Base-by-base conservation (phyloP, 23 red algal species). In the Gracilaria caudata region DNA sequence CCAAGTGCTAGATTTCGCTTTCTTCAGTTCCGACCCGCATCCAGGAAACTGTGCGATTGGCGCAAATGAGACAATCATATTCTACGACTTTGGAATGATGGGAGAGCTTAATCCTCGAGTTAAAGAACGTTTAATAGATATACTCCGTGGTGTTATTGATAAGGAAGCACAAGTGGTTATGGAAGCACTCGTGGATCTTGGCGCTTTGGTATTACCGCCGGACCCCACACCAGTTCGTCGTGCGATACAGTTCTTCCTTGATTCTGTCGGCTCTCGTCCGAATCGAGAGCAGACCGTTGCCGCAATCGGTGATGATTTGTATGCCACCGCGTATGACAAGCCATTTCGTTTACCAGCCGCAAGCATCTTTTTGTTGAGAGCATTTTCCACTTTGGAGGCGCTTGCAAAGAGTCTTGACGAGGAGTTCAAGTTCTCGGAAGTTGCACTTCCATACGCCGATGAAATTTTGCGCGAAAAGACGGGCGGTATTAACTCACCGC, bases 31-130 rank as follows among this genome's bases (percentile, higher is more conserved):
- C 34, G 96, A 98, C 60, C 92, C 92, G 12, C 96, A 98, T 82
- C 86, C 92, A 0, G 95, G 95, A 20, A 98, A 98, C 55, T 79
- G 83, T 64, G 82, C 92, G 0, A 86, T 98, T 26, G 95, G 86
- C 6, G 87, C 94, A 17, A 85, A 90, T 38, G 94, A 96, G 53
- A 77, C 76, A 6, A 86, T 92, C 0, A 88, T 83, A 53, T 83
- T 90, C 73, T 96, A 96, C 57, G 94, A 96, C 80, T 92, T 92
- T 84, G 94, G 94, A 46, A 96, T 96, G 94, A 88, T 96, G 72
- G 94, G 94, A 1, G 82, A 81, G 37, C 53, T 96, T 19, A 77
- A 76, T 36, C 61, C 82, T 39, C 47, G 68, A 58, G 51, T 96
- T 33, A 92, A 92, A 68, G 81, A 87, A 23, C 63, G 88, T 14